phyloP scores from a whole-genome alignment of 75 land plant species.

The Adiantum capillusveneris region DNA sequence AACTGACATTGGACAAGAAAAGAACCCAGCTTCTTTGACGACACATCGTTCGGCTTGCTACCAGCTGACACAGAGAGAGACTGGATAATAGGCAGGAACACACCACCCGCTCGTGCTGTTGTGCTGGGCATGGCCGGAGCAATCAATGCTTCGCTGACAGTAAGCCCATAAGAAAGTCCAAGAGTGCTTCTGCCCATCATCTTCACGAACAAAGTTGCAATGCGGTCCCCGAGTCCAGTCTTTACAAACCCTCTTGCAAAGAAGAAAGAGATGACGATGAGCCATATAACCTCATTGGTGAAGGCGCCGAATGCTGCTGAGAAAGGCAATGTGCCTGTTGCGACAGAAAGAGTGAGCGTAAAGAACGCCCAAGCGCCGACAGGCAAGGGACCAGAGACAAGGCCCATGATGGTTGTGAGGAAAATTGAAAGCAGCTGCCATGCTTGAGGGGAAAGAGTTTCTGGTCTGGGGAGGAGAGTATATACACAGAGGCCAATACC shows the following conservation, averaged over 20 bases:
- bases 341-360: slow-evolving; percentile 16
- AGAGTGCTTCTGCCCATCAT: slow-evolving; percentile 33
- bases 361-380: slow-evolving; percentile 39
- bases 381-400: slow-evolving; percentile 20
- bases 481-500: slow-evolving; percentile 21
- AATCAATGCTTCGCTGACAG: slow-evolving; percentile 27
- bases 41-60: slow-evolving; percentile 24
- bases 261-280: slow-evolving; percentile 42
- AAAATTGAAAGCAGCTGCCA: slow-evolving; percentile 39
- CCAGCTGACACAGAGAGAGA: slow-evolving; percentile 27
- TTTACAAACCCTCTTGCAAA: slow-evolving; percentile 40
- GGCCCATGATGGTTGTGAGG: slow-evolving; percentile 27
- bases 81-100: slow-evolving; percentile 33
- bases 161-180: slow-evolving; percentile 32
- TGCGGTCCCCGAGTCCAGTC: slow-evolving; percentile 29
- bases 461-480: slow-evolving; percentile 24
- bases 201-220: slow-evolving; percentile 34
- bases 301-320: slow-evolving; percentile 27
- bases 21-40: slow-evolving; percentile 19
- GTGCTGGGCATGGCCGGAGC: slow-evolving; percentile 47
- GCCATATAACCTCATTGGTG: slow-evolving; percentile 38
- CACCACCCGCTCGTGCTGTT: slow-evolving; percentile 34
- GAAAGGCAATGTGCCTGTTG: slow-evolving; percentile 22
- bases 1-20: slow-evolving; percentile 30
- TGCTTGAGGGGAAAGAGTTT: slow-evolving; percentile 22